These are phyloP conservation scores for Panaeolus papilionaceus DNA, from an alignment of 768 basidiomycete genomes.

Conservation along the genomic window DNA sequence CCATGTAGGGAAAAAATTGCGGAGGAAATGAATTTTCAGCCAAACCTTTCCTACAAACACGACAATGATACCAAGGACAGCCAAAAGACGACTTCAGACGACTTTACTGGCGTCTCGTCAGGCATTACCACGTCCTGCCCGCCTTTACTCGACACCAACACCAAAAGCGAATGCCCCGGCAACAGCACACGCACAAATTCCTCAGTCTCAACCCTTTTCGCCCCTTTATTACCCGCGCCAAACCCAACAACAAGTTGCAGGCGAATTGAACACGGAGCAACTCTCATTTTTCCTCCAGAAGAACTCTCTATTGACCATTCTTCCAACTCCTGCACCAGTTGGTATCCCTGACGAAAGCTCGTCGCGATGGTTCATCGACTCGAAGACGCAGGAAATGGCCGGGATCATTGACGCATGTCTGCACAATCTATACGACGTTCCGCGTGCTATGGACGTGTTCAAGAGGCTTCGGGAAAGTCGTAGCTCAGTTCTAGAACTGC, in stretches of 20 bases:
- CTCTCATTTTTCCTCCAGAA: conserved; percentile 20
- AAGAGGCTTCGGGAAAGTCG: conserved; percentile 55
- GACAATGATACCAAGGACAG: conserved; percentile 48
- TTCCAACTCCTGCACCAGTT: conserved; percentile 21
- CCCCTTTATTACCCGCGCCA: conserved; percentile 44
- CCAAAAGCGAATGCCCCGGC: conserved; percentile 61
- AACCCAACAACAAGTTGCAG: conserved; percentile 16
- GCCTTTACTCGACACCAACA: conserved; percentile 73
- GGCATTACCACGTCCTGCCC: conserved; percentile 69
- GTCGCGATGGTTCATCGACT: conserved; percentile 73
- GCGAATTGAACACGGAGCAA: conserved; percentile 17
- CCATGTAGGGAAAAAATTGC: conserved; percentile 7
- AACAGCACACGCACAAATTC: conserved; percentile 41
- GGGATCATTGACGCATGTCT: conserved; percentile 88
- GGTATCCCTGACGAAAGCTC: conserved; percentile 51
- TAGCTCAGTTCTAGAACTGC: conserved; percentile 42
- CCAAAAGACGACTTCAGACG: conserved; percentile 43
- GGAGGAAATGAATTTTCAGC: not conserved
- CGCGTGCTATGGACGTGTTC: conserved; percentile 79
- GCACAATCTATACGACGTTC: conserved; percentile 74
- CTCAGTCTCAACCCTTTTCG: conserved; percentile 43
- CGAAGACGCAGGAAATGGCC: conserved; percentile 69
- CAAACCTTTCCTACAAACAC: conserved; percentile 1
- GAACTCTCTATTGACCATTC: conserved; percentile 14
- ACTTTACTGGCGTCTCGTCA: conserved; percentile 69